Percentiles rank a stretch among this genome's conserved stretches.
Conservation (phyloP, 352 stramenopile species). For the Globisporangium carolinianum region DNA sequence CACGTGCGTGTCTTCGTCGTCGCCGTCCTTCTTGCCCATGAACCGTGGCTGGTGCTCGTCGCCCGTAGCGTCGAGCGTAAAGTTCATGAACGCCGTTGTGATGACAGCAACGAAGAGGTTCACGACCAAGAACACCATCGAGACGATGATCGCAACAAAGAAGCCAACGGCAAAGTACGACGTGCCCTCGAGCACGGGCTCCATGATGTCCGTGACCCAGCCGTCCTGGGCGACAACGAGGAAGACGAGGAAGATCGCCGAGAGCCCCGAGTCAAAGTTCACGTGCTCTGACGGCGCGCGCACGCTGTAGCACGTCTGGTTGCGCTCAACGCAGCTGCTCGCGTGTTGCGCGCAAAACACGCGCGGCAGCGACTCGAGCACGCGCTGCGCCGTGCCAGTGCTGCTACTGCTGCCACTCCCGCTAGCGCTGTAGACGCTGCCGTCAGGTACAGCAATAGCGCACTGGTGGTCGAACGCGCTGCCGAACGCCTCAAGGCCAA, state of each 20-base stretch:
- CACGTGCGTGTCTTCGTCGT: slow-evolving; percentile 65
- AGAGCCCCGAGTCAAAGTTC: slow-evolving; percentile 71
- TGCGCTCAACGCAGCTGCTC: slow-evolving; percentile 25
- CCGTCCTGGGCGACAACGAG: slow-evolving; percentile 73
- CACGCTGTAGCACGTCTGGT: slow-evolving; percentile 27
- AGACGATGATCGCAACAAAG: slow-evolving; percentile 63
- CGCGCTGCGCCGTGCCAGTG: not conserved
- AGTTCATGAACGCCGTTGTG: slow-evolving; percentile 82
- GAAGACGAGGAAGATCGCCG: slow-evolving; percentile 69
- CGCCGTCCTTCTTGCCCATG: slow-evolving; percentile 50
- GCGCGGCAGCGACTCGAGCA: slow-evolving; percentile 34
- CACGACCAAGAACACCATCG: slow-evolving; percentile 78
- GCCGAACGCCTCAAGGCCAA: slow-evolving; percentile 61
- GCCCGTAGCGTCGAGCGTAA: slow-evolving; percentile 41
- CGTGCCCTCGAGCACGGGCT: slow-evolving; percentile 58
- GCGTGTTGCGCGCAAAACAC: slow-evolving; percentile 39
- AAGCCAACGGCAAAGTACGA: slow-evolving; percentile 50
- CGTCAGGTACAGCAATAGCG: slow-evolving; percentile 8
- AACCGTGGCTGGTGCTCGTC: slow-evolving; percentile 28
- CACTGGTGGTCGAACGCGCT: slow-evolving; percentile 51
- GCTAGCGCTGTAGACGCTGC: not conserved
- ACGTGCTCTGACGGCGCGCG: slow-evolving; percentile 37
- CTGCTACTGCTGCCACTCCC: not conserved
- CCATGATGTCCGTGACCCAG: slow-evolving; percentile 76
- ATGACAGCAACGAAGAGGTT: slow-evolving; percentile 82